Evolutionary conservation across 805 yeast species (phyloP).

Genomic region (Starmerella asiatica): DNA sequence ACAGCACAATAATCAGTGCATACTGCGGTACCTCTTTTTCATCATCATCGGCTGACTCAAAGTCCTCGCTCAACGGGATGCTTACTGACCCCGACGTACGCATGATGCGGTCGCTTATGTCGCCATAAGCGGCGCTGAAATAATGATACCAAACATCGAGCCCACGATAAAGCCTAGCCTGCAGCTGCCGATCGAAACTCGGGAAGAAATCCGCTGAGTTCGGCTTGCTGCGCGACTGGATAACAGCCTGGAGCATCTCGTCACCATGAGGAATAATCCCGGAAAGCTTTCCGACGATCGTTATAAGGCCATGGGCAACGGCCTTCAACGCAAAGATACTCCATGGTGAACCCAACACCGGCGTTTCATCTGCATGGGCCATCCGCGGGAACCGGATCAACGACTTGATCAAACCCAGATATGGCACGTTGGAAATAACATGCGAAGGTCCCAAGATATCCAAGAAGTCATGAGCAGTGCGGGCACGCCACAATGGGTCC

Average conservation of each 20-base stretch:
- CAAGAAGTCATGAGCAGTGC: conserved; percentile 21
- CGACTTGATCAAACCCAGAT: conserved; percentile 24
- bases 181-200: conserved; percentile 19
- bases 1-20: conserved; percentile 18
- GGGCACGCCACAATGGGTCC: conserved; percentile 24
- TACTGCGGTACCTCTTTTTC: conserved; percentile 20
- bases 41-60: conserved; percentile 12
- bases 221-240: conserved; percentile 6
- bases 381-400: conserved; percentile 25
- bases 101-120: conserved; percentile 21
- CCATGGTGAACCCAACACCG: conserved; percentile 12
- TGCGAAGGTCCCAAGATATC: conserved; percentile 20
- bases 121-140: conserved; percentile 22
- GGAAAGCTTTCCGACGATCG: conserved; percentile 19
- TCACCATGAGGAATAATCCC: conserved; percentile 18
- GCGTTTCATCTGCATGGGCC: conserved; percentile 6
- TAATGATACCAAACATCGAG: conserved; percentile 25
- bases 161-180: conserved; percentile 24
- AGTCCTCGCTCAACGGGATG: conserved; percentile 16
- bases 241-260: conserved; percentile 13
- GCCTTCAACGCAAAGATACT: conserved; percentile 19
- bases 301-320: conserved; percentile 23
- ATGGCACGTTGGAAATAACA: conserved; percentile 21
- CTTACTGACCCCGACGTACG: conserved; percentile 14
- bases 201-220: conserved; percentile 8